Evolutionary conservation across 345 rosid species (phyloP), one percentile per base, ranked within the genome.

Genomic region (Syzygium aromaticum): DNA sequence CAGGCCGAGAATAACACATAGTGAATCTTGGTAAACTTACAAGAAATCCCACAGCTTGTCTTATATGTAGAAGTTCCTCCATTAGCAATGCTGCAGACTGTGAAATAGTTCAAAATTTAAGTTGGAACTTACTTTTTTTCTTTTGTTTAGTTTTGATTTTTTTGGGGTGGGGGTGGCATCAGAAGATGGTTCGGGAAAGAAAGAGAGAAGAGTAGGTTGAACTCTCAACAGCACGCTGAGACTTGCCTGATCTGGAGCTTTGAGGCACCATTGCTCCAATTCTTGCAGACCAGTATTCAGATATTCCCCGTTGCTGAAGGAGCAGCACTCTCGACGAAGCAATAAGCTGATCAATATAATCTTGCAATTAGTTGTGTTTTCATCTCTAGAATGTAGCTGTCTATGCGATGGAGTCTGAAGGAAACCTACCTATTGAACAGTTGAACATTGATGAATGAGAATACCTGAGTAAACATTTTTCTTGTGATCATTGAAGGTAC

Each of bases 301-400:
- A 86, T 95, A 96, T 91, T 98, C 99, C 85, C 99, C 99, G 25
- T 98, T 96, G 87, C 99, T 96, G 92, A 98, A 98, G 85, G 99
- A 98, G 93, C 99, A 98, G 90, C 99, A 98, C 88, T 98, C 99
- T 63, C 98, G 98, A 85, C 98, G 94, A 93, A 96, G 92, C 87
- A 98, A 97, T 88, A 98, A 99, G 94, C 99, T 98, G 97, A 93
- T 90, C 56, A 92, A 63, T 53, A 85, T 84, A 14, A 43, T 61
- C 61, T 40, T 11, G 52, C 54, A 84, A 88, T 83, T 87, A 30
- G 77, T 64, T 64, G 30, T 30, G 40, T 30, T 64, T 11, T 64
- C 43, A 64, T 64, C 23, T 64, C 43, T 64, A 30, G 43, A 30
- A 64, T 16, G 43, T 64, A 33, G 22, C 77, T 64, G 43, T 8